Base-by-base conservation (phyloP, 1,284 basidiomycete genomes). In the Ustilago bromivora region DNA sequence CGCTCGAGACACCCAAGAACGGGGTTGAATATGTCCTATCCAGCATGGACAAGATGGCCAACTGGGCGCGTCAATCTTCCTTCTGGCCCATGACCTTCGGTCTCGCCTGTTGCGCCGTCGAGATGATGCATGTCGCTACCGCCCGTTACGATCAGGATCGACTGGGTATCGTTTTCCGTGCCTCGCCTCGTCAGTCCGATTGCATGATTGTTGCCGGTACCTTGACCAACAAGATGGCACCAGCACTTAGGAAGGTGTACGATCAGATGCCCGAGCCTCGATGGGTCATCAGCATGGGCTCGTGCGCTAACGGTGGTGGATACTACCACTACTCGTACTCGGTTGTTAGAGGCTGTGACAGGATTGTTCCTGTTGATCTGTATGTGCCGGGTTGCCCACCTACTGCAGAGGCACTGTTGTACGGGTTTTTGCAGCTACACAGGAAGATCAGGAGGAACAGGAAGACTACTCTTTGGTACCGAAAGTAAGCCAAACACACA, bases 41-140 rank as follows among this genome's bases (percentile, higher is more conserved):
- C 1, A 96, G 95, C 0, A 88, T 98, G 69, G 96, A 99, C 89
- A 98, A 98, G 89, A 90, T 99, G 51, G 93, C 93, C 82, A 99
- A 99, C 87, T 99, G 96, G 96, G 96, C 93, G 15, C 90, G 96
- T 68, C 96, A 98, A 88, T 92, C 96, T 66, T 97, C 94, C 36
- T 96, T 98, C 92, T 99, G 97, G 97, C 97, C 97, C 51, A 97
- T 99, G 95, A 98, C 96, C 55, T 98, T 95, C 73, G 95, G 95
- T 88, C 91, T 99, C 63, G 96, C 97, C 4, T 99, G 96, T 88
- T 99, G 96, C 87, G 97, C 96, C 64, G 96, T 99, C 52, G 96
- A 99, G 89, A 87, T 88, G 87, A 88, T 88, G 88, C 95, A 97
- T 88, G 95, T 97, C 93, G 97, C 97, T 61, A 96, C 96, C 49